These are phyloP conservation scores for Malus fusca DNA, from an alignment of 306 rosid genomes.

Conservation along the genomic window DNA sequence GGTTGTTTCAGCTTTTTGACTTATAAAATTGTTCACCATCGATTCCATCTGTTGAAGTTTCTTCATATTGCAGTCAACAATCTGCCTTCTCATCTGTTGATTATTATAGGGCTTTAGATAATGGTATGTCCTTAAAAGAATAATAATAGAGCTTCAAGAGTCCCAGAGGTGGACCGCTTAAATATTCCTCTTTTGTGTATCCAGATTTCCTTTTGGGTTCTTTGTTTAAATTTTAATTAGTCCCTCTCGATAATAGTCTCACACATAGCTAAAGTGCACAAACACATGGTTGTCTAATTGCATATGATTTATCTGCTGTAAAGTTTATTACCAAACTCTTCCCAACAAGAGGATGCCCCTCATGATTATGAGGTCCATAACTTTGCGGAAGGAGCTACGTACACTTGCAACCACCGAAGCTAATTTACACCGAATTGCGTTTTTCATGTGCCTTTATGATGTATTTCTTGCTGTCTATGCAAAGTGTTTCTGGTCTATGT, in stretches of 20 bases:
- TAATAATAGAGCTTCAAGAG: background rate
- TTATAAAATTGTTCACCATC: background rate
- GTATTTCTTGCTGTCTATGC: background rate
- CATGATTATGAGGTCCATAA: conserved; percentile 2
- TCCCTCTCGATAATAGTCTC: background rate
- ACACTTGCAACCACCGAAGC: background rate
- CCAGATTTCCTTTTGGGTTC: background rate
- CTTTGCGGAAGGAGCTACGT: background rate
- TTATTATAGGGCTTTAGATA: background rate
- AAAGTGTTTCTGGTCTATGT: background rate
- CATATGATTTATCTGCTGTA: background rate
- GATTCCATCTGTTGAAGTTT: background rate
- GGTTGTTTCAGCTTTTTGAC: background rate
- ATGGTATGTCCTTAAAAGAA: background rate
- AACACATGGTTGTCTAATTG: background rate
- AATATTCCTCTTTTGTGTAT: background rate
- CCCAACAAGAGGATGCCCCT: conserved; percentile 5
- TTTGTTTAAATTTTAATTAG: background rate
- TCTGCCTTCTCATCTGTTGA: background rate
- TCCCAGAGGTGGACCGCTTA: background rate
- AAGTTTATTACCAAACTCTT: background rate
- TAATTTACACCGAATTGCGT: background rate
- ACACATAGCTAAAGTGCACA: background rate
- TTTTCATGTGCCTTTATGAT: background rate
- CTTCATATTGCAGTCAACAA: background rate